Conservation (phyloP, 768 basidiomycete genomes). For the Tylopilus rubrobrunneus region DNA sequence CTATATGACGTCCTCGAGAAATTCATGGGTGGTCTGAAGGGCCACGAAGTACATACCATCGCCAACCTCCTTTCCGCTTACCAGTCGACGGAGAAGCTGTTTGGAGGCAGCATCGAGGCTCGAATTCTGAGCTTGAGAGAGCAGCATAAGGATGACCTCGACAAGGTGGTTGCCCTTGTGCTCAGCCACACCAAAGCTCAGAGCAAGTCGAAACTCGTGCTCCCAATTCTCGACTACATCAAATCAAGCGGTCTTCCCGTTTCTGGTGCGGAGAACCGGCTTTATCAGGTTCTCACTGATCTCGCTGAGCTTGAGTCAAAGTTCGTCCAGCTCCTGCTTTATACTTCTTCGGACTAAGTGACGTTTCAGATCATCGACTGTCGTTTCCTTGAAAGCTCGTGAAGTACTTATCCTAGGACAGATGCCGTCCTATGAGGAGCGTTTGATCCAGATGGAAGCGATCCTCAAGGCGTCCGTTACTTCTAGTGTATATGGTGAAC, state of each 20-base stretch:
- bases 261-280: constrained; percentile 65
- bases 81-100: constrained; percentile 84
- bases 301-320: constrained; percentile 88
- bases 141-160: constrained; percentile 87
- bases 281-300: constrained; percentile 74
- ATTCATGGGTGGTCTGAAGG: constrained; percentile 79
- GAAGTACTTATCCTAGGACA: constrained; percentile 95
- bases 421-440: constrained; percentile 96
- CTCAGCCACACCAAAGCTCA: constrained; percentile 95
- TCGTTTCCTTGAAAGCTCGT: constrained; percentile 90
- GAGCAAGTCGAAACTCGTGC: constrained; percentile 84
- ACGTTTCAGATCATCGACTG: constrained; percentile 69
- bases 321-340: constrained; percentile 37
- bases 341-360: constrained; percentile 2
- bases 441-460: constrained; percentile 88
- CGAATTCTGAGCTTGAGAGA: constrained; percentile 88
- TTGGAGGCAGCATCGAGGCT: constrained; percentile 92
- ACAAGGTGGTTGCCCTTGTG: constrained; percentile 80
- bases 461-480: constrained; percentile 87
- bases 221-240: constrained; percentile 85
- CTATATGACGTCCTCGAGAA: constrained; percentile 75
- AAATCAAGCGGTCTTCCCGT: constrained; percentile 76
- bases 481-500: constrained; percentile 87
- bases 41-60: constrained; percentile 77
- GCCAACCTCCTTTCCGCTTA: constrained; percentile 77